Base-by-base conservation (phyloP, 2,329 filamentous ascomycete genomes). In the Raffaelea arxii region DNA sequence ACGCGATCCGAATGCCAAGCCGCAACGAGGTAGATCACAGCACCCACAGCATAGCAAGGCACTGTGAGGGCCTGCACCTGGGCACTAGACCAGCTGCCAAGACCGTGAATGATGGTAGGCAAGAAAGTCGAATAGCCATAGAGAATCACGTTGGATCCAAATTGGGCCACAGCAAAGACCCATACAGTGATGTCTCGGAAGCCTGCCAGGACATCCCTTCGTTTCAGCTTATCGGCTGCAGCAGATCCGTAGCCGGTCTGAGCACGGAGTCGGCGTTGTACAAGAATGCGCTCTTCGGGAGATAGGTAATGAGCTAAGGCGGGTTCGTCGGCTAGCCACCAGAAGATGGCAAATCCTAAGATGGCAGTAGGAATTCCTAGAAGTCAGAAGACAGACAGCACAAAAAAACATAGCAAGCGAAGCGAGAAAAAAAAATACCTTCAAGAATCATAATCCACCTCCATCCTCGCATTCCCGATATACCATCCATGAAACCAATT, bases 171-270 rank as follows among this genome's bases (percentile, higher is more conserved):
- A 52, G 74, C 81, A 59, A 88, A 88, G 1, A 73, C 65, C 71
- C 80, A 87, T 22, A 86, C 77, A 59, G 84, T 88, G 83, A 83
- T 88, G 62, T 91, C 86, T 52, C 69, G 73, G 49, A 86, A 77
- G 0, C 80, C 83, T 46, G 75, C 75, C 52, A 71, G 65, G 57
- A 86, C 82, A 56, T 90, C 85, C 9, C 64, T 60, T 63, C 74
- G 77, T 53, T 60, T 65, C 40, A 76, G 71, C 55, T 70, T 57
- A 44, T 65, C 62, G 25, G 70, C 67, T n/a, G n/a, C n/a, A n/a
- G n/a, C n/a, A n/a, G n/a, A n/a, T n/a, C n/a, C n/a, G 38, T 66
- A 70, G 37, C 55, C 60, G 6, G 72, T 74, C 48, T 63, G 62
- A n/a, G 72, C 72, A 35, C 75, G 37, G 21, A 37, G 16, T 12